phyloP scores from a whole-genome alignment of 495 filamentous ascomycete genomes.

The Gamarada debralockiae region DNA sequence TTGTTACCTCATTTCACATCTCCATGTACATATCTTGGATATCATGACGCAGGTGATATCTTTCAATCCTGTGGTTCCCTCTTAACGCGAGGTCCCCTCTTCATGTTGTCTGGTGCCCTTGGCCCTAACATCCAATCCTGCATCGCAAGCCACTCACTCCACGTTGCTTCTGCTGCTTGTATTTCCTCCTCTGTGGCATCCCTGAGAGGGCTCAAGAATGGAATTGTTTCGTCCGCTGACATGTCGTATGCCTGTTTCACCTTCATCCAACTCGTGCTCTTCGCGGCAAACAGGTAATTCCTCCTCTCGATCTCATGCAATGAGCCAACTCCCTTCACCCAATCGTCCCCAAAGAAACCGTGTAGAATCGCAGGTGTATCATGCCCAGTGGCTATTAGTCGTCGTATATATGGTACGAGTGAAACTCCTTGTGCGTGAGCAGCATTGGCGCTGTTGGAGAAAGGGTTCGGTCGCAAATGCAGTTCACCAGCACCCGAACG shows the following conservation, averaged over 20 bases:
- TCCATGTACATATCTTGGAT: background rate
- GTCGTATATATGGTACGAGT: conserved; percentile 83
- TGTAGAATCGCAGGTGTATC: conserved; percentile 81
- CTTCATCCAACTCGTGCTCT: conserved; percentile 80
- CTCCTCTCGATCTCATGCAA: conserved; percentile 86
- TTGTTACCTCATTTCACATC: background rate
- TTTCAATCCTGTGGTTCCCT: background rate
- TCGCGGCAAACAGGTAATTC: conserved; percentile 94
- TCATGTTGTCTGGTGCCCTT: conserved; percentile 39
- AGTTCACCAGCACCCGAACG: conserved; percentile 23
- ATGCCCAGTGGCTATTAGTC: conserved; percentile 87
- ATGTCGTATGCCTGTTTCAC: conserved; percentile 92
- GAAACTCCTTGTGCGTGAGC: conserved; percentile 48
- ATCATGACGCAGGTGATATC: too few relatives aligned
- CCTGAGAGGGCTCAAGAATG: conserved; percentile 79
- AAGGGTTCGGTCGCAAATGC: conserved; percentile 24
- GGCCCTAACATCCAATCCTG: conserved; percentile 30
- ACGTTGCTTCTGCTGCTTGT: conserved; percentile 72
- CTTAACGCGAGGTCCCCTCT: background rate
- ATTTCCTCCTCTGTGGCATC: conserved; percentile 76
- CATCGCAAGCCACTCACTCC: conserved; percentile 36
- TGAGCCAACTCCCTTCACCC: conserved; percentile 70
- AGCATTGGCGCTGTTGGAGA: background rate
- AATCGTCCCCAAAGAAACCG: conserved; percentile 94
- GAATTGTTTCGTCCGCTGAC: conserved; percentile 71